A percentile compares a stretch with the other conserved stretches of the same genome.
These are phyloP conservation scores for Diaporthe longicolla DNA, from an alignment of 2,329 filamentous ascomycete species.

Conservation along the genomic window DNA sequence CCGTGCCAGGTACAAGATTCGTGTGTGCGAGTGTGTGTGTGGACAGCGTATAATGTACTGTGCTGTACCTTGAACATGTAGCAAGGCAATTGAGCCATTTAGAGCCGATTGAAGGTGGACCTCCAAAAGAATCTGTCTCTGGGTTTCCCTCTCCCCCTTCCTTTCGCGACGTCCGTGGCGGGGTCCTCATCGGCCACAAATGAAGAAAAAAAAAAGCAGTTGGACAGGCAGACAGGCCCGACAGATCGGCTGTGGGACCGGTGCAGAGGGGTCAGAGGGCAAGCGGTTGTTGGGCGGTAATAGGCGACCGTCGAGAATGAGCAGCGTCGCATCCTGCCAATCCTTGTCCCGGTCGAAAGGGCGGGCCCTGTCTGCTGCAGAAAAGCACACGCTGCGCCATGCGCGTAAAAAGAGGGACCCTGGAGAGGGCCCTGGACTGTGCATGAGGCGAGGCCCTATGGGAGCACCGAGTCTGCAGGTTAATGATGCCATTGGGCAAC, in stretches of 20 bases:
- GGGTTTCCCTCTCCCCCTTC: not conserved
- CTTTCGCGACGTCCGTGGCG: conserved; percentile 6
- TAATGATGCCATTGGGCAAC: conserved; percentile 54
- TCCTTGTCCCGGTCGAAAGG: conserved; percentile 34
- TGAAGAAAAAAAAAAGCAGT: conserved; percentile 13
- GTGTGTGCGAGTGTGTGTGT: not conserved
- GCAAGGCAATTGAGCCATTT: conserved; percentile 16
- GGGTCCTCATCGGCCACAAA: conserved; percentile 10
- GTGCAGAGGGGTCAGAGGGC: not conserved
- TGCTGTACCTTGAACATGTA: not conserved
- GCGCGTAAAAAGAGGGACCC: conserved; percentile 51
- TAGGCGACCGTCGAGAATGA: conserved; percentile 32
- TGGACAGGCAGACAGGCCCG: conserved; percentile 7
- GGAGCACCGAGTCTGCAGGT: conserved; percentile 51
- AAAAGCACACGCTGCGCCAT: conserved; percentile 58
- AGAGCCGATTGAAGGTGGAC: conserved; percentile 1
- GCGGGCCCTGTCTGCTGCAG: conserved; percentile 46
- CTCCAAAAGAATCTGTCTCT: not conserved
- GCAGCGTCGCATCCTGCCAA: conserved; percentile 28
- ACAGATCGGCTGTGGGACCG: conserved; percentile 26
- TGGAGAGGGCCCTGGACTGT: conserved; percentile 52
- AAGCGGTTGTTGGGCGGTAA: conserved; percentile 37
- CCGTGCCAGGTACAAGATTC: not conserved
- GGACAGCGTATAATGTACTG: not conserved
- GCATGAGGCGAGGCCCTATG: conserved; percentile 59